Base-by-base conservation (phyloP, 495 filamentous ascomycete genomes). In the Hypomontagnella monticulosa region DNA sequence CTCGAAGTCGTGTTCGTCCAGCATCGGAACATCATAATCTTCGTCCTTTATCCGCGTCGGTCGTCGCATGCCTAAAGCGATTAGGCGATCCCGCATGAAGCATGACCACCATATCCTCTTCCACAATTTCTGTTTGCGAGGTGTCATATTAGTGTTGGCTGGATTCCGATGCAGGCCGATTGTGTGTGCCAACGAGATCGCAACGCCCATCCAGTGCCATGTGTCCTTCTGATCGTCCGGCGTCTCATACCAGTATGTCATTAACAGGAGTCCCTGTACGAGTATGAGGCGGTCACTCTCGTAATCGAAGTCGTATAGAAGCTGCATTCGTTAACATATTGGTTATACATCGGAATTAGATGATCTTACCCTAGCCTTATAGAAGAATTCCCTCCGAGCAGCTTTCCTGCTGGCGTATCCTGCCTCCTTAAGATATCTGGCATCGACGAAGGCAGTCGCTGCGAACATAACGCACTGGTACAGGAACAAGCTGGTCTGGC, bases 51-150 rank as follows among this genome's bases (percentile, higher is more conserved):
- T 92, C 40, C 92, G 82, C 61, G 91, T 93, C 8, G 92, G 93
- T 59, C 93, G 85, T 50, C 93, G 85, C 92, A 96, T 96, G 34
- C 93, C 93, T 15, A 97, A 75, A 4, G 93, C 93, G 58, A 97
- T 89, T 33, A 96, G 76, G 40, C 92, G 90, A 76, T 97, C 93
- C 40, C 92, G 87, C 83, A 94, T 95, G 68, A 93, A 95, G 56
- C 89, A 93, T 46, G 90, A 93, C 93, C 93, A 97, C 93, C 93
- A 97, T 55, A 97, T 92, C 32, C 92, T 81, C 75, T 93, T 96
- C 91, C 91, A 94, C 63, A 96, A 79, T 61, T 85, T 87, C 69
- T 91, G 88, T 72, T 87, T 86, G 52, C 85, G 82, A 15, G 81
- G 69, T 23, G 88, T 83, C 89, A 94, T 92, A 58, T 82, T 86